phyloP scores from a whole-genome alignment of 768 basidiomycete species.

The Hemileccinum impolitum region DNA sequence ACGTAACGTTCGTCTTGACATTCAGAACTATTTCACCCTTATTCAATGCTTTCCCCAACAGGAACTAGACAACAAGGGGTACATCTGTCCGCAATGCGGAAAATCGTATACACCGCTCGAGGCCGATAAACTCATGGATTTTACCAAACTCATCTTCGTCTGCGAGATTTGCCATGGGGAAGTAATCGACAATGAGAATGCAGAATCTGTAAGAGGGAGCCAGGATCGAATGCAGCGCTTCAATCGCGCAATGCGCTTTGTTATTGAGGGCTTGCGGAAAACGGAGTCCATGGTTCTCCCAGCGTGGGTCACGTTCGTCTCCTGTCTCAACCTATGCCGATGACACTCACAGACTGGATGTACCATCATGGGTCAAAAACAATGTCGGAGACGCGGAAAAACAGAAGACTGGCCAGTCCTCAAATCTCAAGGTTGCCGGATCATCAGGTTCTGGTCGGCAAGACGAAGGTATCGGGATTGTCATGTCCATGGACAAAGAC shows the following conservation, averaged over 20 bases:
- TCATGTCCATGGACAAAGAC: conserved; percentile 88
- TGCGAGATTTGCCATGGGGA: conserved; percentile 90
- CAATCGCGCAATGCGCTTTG: conserved; percentile 84
- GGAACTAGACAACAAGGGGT: conserved; percentile 98
- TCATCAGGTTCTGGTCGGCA: conserved; percentile 53
- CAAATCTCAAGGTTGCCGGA: conserved; percentile 72
- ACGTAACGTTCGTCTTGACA: conserved; percentile 63
- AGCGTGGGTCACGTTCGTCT: conserved; percentile 48
- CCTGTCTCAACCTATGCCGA: neutral
- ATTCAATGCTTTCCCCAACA: conserved; percentile 28
- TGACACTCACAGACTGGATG: conserved; percentile 61
- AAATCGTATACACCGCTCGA: conserved; percentile 84
- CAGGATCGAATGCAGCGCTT: conserved; percentile 97
- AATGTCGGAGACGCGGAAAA: conserved; percentile 64
- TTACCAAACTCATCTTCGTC: conserved; percentile 56
- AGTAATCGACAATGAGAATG: conserved; percentile 88
- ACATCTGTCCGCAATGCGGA: conserved; percentile 87
- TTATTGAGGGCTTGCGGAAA: conserved; percentile 83
- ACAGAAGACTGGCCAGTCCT: conserved; percentile 48
- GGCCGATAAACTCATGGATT: conserved; percentile 80
- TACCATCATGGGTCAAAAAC: conserved; percentile 75
- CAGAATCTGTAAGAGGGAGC: conserved; percentile 77
- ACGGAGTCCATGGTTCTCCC: conserved; percentile 87
- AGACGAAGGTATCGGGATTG: conserved; percentile 79
- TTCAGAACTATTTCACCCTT: neutral